phyloP scores from a whole-genome alignment of 2,329 filamentous ascomycete species.

The Pseudodiploospora longispora region DNA sequence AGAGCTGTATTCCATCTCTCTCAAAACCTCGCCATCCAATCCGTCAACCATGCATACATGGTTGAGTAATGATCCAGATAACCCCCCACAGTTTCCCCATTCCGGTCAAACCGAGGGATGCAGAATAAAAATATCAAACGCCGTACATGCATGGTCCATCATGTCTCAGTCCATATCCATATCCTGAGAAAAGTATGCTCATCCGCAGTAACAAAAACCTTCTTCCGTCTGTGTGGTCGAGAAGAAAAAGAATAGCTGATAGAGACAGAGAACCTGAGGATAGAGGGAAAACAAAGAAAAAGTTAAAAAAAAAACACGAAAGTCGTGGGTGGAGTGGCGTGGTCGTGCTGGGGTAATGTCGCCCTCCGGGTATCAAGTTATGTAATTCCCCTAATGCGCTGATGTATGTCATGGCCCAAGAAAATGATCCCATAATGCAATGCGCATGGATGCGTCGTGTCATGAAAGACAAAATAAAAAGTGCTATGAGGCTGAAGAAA shows the following conservation, averaged over 20 bases:
- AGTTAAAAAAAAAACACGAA: slow-evolving; percentile 12
- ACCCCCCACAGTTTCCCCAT: background rate
- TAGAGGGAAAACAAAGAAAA: background rate
- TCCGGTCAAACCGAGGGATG: slow-evolving; percentile 5
- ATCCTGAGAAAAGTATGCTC: slow-evolving; percentile 8
- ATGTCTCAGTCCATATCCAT: slow-evolving; percentile 11
- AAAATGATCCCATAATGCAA: slow-evolving; percentile 1
- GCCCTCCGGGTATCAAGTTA: slow-evolving; percentile 34
- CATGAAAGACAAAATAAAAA: background rate
- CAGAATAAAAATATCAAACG: slow-evolving; percentile 19
- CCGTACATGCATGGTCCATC: slow-evolving; percentile 21
- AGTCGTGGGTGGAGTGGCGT: slow-evolving; percentile 31
- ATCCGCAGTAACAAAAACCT: background rate
- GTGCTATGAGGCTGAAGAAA: background rate
- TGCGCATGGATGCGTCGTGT: slow-evolving; percentile 17
- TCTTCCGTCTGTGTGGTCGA: too few relatives aligned
- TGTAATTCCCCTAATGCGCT: slow-evolving; percentile 26
- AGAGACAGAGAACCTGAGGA: background rate
- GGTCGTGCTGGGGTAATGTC: slow-evolving; percentile 23
- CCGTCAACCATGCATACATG: slow-evolving; percentile 1
- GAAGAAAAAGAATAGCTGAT: background rate
- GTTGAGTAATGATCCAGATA: background rate
- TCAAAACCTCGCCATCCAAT: background rate
- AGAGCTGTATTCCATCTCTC: background rate
- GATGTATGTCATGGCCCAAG: slow-evolving; percentile 23